Conservation (phyloP, 2,329 filamentous ascomycete genomes). For the Niveomyces coronatus region DNA sequence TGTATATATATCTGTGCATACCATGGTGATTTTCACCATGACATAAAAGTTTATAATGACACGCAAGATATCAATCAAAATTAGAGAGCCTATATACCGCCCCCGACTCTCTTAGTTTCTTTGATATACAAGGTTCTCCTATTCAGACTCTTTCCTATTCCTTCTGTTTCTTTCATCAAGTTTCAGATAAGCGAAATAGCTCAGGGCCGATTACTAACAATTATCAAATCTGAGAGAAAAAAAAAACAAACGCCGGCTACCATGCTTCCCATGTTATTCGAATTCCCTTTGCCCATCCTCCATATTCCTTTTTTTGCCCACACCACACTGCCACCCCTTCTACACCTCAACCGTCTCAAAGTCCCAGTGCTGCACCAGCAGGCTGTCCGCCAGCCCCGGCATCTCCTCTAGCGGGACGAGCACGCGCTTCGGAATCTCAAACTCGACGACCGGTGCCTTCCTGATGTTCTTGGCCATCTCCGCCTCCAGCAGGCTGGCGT, state of each 20-base stretch:
- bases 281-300: constrained; percentile 1
- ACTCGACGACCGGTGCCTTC: constrained; percentile 83
- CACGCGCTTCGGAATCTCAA: constrained; percentile 82
- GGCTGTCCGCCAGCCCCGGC: constrained; percentile 38
- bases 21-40: no score
- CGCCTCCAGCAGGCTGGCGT: constrained; percentile 70
- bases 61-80: no score
- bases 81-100: no score
- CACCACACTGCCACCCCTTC: not conserved
- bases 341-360: constrained; percentile 27
- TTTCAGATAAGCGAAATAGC: no score
- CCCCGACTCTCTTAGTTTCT: no score
- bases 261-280: constrained; percentile 1
- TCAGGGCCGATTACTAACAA: not conserved
- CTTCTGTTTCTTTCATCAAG: no score
- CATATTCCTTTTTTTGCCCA: no score
- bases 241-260: constrained; percentile 8
- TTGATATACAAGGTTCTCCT: no score
- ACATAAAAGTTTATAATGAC: no score
- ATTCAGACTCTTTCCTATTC: no score
- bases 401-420: constrained; percentile 46
- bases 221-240: not conserved
- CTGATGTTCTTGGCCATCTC: constrained; percentile 77
- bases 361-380: constrained; percentile 52
- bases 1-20: not conserved